Percentiles rank a stretch among this genome's conserved stretches.
Conservation (phyloP, 805 yeast genomes). For the Torulaspora franciscae region DNA sequence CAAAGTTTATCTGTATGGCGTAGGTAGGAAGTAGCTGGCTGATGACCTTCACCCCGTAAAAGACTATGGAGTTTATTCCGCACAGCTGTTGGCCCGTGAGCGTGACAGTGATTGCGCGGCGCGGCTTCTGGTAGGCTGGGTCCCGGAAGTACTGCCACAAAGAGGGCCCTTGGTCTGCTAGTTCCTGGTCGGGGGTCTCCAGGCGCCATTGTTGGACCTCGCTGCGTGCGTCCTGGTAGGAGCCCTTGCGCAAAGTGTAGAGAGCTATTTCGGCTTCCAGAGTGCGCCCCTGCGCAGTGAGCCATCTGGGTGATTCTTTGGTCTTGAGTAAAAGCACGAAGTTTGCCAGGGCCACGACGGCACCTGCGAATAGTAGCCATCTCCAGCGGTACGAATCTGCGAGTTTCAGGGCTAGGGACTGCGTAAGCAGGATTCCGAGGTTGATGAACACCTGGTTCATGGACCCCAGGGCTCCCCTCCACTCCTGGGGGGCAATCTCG, state of each 20-base stretch:
- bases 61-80: conserved; percentile 88
- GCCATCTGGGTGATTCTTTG: conserved; percentile 85
- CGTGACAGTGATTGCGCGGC: conserved; percentile 62
- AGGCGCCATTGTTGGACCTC: conserved; percentile 21
- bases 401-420: conserved; percentile 63
- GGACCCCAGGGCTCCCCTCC: conserved; percentile 77
- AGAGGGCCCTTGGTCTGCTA: conserved; percentile 16
- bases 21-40: conserved; percentile 64
- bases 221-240: conserved; percentile 26
- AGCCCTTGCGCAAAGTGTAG: conserved; percentile 35
- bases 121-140: conserved; percentile 51
- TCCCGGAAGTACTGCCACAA: conserved; percentile 46
- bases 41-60: conserved; percentile 86
- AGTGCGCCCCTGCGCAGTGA: conserved; percentile 36
- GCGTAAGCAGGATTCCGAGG: conserved; percentile 78
- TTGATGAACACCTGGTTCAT: conserved; percentile 87
- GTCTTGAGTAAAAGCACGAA: conserved; percentile 42
- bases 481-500: conserved; percentile 66
- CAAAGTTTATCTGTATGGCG: conserved; percentile 67
- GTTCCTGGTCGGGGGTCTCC: conserved; percentile 8
- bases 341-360: conserved; percentile 48
- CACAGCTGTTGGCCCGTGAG: conserved; percentile 85
- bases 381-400: conserved; percentile 72
- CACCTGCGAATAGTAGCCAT: conserved; percentile 57
- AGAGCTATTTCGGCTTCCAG: conserved; percentile 41